Percentiles rank a stretch among this genome's conserved stretches.
Conservation (phyloP, 495 filamentous ascomycete species). For the Tuber borchii region DNA sequence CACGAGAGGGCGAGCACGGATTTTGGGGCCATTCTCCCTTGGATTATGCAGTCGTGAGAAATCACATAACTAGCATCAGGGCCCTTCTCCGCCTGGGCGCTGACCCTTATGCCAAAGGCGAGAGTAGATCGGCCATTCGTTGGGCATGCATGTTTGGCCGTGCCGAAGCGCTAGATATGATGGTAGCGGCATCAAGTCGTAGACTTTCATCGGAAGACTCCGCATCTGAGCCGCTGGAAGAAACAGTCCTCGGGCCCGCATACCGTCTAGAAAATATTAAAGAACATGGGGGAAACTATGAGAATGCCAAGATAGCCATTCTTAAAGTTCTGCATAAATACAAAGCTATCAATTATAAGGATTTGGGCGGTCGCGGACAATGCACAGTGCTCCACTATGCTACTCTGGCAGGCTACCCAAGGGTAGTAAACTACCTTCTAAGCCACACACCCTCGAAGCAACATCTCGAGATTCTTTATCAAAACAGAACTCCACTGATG, state of each 20-base stretch:
- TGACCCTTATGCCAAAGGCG: not conserved
- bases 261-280: not conserved
- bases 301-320: not conserved
- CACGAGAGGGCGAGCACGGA: not conserved
- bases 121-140: not conserved
- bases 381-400: not conserved
- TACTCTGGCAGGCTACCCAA: not conserved
- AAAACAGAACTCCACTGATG: not conserved
- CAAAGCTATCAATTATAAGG: not conserved
- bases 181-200: not conserved
- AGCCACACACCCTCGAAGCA: not conserved
- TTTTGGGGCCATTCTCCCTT: not conserved
- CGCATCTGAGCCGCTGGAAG: not conserved
- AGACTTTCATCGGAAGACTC: not conserved
- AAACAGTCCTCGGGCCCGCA: not conserved
- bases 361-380: not conserved
- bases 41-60: not conserved
- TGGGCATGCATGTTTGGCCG: not conserved
- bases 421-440: not conserved
- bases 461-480: not conserved
- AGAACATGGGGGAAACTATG: not conserved
- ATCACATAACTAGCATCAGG: not conserved
- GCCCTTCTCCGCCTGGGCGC: not conserved
- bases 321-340: not conserved
- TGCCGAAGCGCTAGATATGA: not conserved